Percentiles rank a stretch among this genome's conserved stretches.
Evolutionary conservation across 345 rosid species (phyloP).

Genomic region (Adansonia digitata): DNA sequence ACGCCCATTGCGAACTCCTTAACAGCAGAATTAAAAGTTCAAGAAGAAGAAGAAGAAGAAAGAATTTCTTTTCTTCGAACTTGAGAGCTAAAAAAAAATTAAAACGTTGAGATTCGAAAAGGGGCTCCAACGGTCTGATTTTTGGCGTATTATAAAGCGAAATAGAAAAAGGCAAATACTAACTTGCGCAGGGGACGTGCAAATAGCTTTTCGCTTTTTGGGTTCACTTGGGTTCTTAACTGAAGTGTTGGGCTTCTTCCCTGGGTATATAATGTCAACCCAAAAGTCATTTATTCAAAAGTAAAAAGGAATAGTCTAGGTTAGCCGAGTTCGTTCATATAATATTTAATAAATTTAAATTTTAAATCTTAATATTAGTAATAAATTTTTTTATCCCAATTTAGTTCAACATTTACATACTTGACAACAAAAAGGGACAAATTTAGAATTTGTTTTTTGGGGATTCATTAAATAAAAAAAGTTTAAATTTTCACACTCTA

Average conservation of each 20-base stretch:
- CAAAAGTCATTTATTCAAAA: background rate
- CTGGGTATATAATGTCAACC: background rate
- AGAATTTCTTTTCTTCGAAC: too few relatives aligned
- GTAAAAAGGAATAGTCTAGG: too few relatives aligned
- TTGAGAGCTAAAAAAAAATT: slow-evolving; percentile 12
- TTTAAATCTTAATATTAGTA: too few relatives aligned
- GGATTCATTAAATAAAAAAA: too few relatives aligned
- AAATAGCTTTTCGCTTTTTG: background rate
- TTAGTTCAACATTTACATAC: too few relatives aligned
- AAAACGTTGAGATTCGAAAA: slow-evolving; percentile 20
- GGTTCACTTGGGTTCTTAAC: background rate
- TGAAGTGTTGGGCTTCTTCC: too few relatives aligned
- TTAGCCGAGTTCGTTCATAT: too few relatives aligned
- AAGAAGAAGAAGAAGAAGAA: background rate
- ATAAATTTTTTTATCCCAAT: too few relatives aligned
- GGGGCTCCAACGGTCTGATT: slow-evolving; percentile 16
- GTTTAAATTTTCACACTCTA: too few relatives aligned
- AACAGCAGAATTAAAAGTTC: background rate
- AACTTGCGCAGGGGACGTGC: background rate
- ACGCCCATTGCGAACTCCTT: slow-evolving; percentile 21
- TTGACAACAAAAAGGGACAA: too few relatives aligned
- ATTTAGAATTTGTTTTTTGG: too few relatives aligned
- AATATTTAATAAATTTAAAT: too few relatives aligned
- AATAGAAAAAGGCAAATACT: background rate
- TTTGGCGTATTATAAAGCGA: background rate